Conservation (phyloP, 2,329 filamentous ascomycete genomes). For the Colletotrichum sp. region DNA sequence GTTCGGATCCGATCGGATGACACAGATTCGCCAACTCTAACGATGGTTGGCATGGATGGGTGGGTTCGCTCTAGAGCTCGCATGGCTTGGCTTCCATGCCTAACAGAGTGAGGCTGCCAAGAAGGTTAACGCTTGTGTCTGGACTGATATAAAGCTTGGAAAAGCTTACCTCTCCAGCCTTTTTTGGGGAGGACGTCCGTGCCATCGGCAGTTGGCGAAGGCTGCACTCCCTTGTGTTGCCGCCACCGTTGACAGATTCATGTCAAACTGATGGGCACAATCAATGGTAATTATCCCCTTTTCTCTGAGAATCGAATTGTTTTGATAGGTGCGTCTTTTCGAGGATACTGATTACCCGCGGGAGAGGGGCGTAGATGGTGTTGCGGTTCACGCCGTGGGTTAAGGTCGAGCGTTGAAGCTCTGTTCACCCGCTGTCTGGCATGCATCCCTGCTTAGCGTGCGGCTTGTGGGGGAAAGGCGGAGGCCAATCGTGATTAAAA, state of each 20-base stretch:
- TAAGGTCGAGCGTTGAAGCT: neutral
- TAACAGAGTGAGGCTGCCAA: conserved; percentile 15
- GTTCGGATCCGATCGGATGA: conserved; percentile 17
- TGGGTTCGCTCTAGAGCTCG: neutral
- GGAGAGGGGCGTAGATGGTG: neutral
- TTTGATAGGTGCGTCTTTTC: neutral
- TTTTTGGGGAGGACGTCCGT: neutral
- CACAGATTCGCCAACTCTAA: conserved; percentile 19
- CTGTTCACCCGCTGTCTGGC: neutral
- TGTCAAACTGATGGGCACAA: neutral
- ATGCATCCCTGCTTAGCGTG: neutral
- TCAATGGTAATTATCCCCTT: neutral
- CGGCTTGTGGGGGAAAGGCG: neutral
- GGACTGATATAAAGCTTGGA: conserved; percentile 4
- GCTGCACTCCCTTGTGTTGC: neutral
- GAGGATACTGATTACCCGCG: neutral
- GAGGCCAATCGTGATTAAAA: neutral
- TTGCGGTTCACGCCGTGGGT: neutral
- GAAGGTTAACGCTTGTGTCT: conserved; percentile 18
- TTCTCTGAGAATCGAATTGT: neutral
- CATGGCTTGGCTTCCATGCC: neutral
- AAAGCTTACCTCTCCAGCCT: neutral
- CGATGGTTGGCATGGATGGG: neutral
- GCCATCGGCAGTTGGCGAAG: neutral
- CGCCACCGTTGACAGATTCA: neutral